Evolutionary conservation across 345 rosid genomes (phyloP).

Genomic region (Draba incana): DNA sequence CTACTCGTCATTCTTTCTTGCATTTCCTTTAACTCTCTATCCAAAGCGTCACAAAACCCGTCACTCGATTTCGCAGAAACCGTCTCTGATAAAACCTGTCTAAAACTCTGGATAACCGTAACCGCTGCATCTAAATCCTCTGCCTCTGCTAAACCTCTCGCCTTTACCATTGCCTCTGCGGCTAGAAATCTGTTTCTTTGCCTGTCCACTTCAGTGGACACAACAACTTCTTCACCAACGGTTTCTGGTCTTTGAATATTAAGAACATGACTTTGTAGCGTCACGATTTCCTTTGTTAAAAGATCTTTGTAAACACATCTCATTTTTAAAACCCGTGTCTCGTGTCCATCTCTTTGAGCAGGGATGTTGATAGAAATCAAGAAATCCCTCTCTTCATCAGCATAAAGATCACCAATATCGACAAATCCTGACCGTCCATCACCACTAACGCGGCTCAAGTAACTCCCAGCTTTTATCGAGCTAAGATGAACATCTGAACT

Average conservation of each 20-base stretch:
- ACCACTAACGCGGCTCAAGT: constrained; percentile 51
- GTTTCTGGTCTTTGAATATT: constrained; percentile 63
- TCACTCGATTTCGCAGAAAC: constrained; percentile 70
- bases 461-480: constrained; percentile 82
- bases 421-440: constrained; percentile 59
- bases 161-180: constrained; percentile 84
- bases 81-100: constrained; percentile 59
- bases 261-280: constrained; percentile 59
- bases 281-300: constrained; percentile 60
- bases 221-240: constrained; percentile 48
- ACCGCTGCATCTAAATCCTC: constrained; percentile 78
- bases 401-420: constrained; percentile 88
- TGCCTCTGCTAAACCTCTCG: constrained; percentile 77
- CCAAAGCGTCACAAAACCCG: constrained; percentile 74
- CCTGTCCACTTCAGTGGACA: constrained; percentile 89
- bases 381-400: constrained; percentile 93
- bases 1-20: constrained; percentile 95
- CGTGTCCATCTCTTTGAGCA: constrained; percentile 44
- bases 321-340: constrained; percentile 67
- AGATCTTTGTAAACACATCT: constrained; percentile 83
- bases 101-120: constrained; percentile 66
- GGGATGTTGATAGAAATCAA: constrained; percentile 83
- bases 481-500: constrained; percentile 55
- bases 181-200: constrained; percentile 89
- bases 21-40: constrained; percentile 94